Evolutionary conservation across 2,329 filamentous ascomycete species (phyloP).

Genomic region (Fusarium verrucosum): DNA sequence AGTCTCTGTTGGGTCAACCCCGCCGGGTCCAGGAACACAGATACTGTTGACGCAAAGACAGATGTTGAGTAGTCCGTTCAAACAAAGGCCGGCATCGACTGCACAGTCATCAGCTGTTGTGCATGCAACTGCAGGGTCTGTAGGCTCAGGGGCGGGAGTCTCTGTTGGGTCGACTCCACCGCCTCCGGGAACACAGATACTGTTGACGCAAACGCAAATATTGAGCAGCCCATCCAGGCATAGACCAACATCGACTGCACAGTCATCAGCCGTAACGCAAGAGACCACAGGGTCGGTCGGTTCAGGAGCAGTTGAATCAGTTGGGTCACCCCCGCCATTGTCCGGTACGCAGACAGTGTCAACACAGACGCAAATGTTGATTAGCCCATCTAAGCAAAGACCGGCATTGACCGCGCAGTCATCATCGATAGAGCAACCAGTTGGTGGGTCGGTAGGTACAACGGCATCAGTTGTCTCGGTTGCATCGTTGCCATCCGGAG

Average conservation of each 20-base stretch:
- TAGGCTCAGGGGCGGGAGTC: too few relatives aligned
- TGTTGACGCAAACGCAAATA: too few relatives aligned
- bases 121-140: neutral
- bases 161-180: too few relatives aligned
- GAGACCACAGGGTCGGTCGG: too few relatives aligned
- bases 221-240: conserved; percentile 1
- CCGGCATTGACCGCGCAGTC: conserved; percentile 2
- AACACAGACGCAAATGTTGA: conserved; percentile 5
- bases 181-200: too few relatives aligned
- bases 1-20: too few relatives aligned
- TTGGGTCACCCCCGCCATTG: neutral
- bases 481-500: too few relatives aligned
- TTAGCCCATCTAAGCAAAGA: neutral
- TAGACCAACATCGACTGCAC: neutral
- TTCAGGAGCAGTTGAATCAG: too few relatives aligned
- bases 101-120: neutral
- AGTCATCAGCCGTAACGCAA: neutral
- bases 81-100: neutral
- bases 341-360: conserved; percentile 2
- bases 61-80: neutral
- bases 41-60: too few relatives aligned
- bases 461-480: neutral
- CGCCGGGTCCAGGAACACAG: too few relatives aligned
- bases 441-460: neutral
- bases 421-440: neutral